Base-by-base conservation (phyloP, 371 early-diverging fungal genomes). In the Mucor saturninus region DNA sequence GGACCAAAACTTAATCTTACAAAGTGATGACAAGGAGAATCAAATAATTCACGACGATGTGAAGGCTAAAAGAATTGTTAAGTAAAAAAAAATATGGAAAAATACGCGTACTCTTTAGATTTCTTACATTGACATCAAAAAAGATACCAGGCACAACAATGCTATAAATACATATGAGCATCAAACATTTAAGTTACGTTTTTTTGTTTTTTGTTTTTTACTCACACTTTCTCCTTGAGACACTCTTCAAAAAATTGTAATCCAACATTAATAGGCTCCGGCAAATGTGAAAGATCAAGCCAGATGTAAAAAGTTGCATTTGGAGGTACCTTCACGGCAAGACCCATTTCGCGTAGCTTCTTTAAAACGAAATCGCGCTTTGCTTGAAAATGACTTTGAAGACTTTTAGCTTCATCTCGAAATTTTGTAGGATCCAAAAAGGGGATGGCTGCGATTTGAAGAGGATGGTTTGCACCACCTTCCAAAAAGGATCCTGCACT, bases 241-340 rank as follows among this genome's bases (percentile, higher is more conserved):
- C 80, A 78, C 61, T 76, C 79, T 67, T 83, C 84, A 67, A 83
- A 83, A 56, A 83, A 83, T 29, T 59, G 58, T 8, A 83, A 68
- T 0, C 82, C 84, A 56, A 73, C 71, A 62, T 81, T 77, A 40
- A 81, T 66, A 11, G 84, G 84, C 32, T 73, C 76, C 4, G 81
- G 80, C 0, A 83, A 63, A 13, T 65, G 63, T 21, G 56, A 58
- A 10, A 83, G 57, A 62, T 81, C 76, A n/a, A 83, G 56, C 84
- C 84, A 83, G 28, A 81, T 65, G 59, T 83, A 83, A 50, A 83
- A 83, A 1, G 84, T 83, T 2, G 80, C 81, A 43, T 69, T 74
- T 6, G 82, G 84, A 11, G 78, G 69, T 6, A 75, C 71, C 13
- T 62, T 60, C 14, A 83, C 68, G 0, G 62, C 53, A 8, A 83